A percentile compares a stretch with the other conserved stretches of the same genome.
phyloP scores from a whole-genome alignment of 164 flowering plant genomes.

The Nymphaea thermarum region DNA sequence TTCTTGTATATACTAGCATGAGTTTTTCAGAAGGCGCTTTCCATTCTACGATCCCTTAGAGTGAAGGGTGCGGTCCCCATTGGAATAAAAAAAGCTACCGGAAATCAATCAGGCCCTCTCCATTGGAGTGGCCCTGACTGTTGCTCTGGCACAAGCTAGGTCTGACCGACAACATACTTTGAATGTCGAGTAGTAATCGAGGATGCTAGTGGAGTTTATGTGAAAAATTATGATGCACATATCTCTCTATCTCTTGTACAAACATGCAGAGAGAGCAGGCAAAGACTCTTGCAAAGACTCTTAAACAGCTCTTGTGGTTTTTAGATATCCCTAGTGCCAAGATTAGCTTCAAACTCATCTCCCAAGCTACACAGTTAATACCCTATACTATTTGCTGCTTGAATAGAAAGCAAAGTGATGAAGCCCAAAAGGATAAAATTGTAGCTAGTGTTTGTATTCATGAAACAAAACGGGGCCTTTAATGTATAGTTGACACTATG shows the following conservation, averaged over 20 bases:
- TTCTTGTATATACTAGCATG: too few species aligned
- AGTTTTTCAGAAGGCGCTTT: too few species aligned
- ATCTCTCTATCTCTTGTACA: not conserved
- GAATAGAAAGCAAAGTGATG: not conserved
- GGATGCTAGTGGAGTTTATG: not conserved
- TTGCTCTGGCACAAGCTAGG: too few species aligned
- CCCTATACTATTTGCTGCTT: not conserved
- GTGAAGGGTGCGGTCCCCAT: too few species aligned
- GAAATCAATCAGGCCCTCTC: too few species aligned
- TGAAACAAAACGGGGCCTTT: constrained; percentile 41
- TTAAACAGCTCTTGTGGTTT: constrained; percentile 8
- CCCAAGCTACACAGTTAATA: not conserved
- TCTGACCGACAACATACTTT: too few species aligned
- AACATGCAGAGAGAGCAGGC: constrained; percentile 11
- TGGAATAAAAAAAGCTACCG: too few species aligned
- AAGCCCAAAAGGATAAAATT: not conserved
- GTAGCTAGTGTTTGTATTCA: not conserved
- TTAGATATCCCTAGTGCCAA: constrained; percentile 3
- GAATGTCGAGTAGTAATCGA: too few species aligned
- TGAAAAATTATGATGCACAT: not conserved
- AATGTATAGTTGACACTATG: constrained; percentile 29
- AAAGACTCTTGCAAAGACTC: constrained; percentile 14
- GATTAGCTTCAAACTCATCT: not conserved
- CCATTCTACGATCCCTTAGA: too few species aligned
- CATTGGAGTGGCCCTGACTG: too few species aligned